Evolutionary conservation across 2,329 filamentous ascomycete species (phyloP).

Genomic region (Exophiala viscosa): DNA sequence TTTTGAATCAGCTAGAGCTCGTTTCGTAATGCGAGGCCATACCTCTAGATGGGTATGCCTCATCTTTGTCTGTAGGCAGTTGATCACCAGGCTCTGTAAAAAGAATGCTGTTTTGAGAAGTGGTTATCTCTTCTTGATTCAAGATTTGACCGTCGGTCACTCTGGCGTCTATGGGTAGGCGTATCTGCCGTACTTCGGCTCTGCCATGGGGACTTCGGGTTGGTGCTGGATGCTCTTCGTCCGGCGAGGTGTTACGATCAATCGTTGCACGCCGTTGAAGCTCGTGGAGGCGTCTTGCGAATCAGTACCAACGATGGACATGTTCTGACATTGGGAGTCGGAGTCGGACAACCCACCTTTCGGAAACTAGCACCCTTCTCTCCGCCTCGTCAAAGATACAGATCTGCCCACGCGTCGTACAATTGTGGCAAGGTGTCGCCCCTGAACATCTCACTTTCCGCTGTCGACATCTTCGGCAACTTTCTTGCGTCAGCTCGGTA

Average conservation of each 20-base stretch:
- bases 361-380: not conserved
- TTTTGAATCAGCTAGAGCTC: not conserved
- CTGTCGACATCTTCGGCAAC: not conserved
- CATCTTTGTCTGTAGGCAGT: not conserved
- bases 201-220: not conserved
- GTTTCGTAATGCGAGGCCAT: not conserved
- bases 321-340: not conserved
- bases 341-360: not conserved
- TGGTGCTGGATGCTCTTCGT: not conserved
- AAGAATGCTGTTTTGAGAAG: not conserved
- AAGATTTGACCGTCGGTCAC: not conserved
- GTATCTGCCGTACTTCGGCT: not conserved
- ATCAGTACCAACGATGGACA: not conserved
- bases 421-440: not conserved
- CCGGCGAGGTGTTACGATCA: not conserved
- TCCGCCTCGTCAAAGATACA: not conserved
- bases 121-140: not conserved
- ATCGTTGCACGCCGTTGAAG: not conserved
- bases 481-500: not conserved
- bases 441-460: not conserved
- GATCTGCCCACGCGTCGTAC: not conserved
- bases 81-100: not conserved
- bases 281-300: not conserved
- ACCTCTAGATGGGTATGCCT: not conserved
- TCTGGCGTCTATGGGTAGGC: not conserved